Conservation (phyloP, 306 rosid genomes). For the Lupinus albus region DNA sequence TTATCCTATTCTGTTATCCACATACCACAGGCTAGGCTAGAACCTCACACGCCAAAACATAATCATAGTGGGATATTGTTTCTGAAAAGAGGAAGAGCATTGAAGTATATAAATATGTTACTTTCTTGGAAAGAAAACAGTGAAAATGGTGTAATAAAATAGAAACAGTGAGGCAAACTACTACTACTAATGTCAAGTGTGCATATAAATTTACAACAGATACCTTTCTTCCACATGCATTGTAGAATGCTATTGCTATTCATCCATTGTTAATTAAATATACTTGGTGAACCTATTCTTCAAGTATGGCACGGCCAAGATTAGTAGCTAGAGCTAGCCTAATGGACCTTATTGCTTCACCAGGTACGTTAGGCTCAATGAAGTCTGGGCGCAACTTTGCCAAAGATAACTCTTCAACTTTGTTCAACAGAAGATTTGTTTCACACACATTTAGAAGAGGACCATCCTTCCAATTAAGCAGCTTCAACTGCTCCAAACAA, state of each 20-base stretch:
- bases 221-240: too few species aligned
- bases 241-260: neutral
- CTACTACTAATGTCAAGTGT: too few species aligned
- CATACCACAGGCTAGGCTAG: too few species aligned
- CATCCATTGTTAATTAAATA: neutral
- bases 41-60: too few species aligned
- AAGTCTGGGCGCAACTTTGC: conserved; percentile 70
- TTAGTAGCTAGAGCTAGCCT: conserved; percentile 85
- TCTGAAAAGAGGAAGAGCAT: too few species aligned
- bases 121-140: too few species aligned
- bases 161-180: too few species aligned
- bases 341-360: conserved; percentile 63
- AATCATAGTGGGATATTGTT: too few species aligned
- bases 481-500: conserved; percentile 67
- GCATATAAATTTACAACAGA: too few species aligned
- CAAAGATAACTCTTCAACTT: conserved; percentile 81
- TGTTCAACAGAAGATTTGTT: conserved; percentile 76
- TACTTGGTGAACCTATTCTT: conserved; percentile 52
- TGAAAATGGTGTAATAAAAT: neutral
- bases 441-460: conserved; percentile 73
- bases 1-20: too few species aligned
- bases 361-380: conserved; percentile 60
- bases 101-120: too few species aligned
- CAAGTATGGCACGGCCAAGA: conserved; percentile 86
- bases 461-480: conserved; percentile 74